Evolutionary conservation across 495 filamentous ascomycete genomes (phyloP).

Genomic region (Lasiosphaeria ovina): DNA sequence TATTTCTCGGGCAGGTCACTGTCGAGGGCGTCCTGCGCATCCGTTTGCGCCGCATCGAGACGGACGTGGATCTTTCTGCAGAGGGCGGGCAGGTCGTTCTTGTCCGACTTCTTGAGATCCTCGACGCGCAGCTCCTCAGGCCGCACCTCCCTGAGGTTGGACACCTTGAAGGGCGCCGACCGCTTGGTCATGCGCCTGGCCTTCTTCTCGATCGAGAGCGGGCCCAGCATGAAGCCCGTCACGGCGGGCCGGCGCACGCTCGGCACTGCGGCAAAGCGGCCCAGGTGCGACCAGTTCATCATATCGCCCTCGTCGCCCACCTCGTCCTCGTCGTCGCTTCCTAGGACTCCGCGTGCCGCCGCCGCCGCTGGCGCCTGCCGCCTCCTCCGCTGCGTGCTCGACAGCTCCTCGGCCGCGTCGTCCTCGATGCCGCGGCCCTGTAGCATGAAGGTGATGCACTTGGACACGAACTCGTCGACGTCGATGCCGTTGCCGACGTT

Average conservation of each 20-base stretch:
- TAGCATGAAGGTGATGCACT: constrained; percentile 86
- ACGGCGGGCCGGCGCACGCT: constrained; percentile 71
- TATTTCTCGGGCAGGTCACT: constrained; percentile 31
- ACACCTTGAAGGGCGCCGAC: constrained; percentile 58
- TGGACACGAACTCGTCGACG: constrained; percentile 89
- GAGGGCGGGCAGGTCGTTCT: constrained; percentile 66
- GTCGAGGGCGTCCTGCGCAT: constrained; percentile 43
- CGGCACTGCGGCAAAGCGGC: constrained; percentile 69
- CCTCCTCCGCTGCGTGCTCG: constrained; percentile 46
- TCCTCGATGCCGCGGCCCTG: constrained; percentile 48
- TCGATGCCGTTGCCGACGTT: constrained; percentile 72
- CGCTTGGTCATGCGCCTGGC: constrained; percentile 65
- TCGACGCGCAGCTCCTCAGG: constrained; percentile 70
- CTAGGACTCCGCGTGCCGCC: constrained; percentile 24
- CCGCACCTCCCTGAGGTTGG: constrained; percentile 62
- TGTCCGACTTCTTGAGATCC: constrained; percentile 71
- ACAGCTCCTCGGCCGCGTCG: constrained; percentile 41
- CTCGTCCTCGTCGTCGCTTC: constrained; percentile 40
- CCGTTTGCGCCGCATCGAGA: constrained; percentile 38
- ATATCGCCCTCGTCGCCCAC: constrained; percentile 71
- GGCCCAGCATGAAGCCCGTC: constrained; percentile 83
- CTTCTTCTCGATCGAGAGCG: constrained; percentile 85
- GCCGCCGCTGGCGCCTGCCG: constrained; percentile 30
- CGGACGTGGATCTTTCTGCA: constrained; percentile 62
- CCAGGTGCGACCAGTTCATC: constrained; percentile 85